Conservation (phyloP, 2,329 filamentous ascomycete genomes). For the Ampelomyces quisqualis region DNA sequence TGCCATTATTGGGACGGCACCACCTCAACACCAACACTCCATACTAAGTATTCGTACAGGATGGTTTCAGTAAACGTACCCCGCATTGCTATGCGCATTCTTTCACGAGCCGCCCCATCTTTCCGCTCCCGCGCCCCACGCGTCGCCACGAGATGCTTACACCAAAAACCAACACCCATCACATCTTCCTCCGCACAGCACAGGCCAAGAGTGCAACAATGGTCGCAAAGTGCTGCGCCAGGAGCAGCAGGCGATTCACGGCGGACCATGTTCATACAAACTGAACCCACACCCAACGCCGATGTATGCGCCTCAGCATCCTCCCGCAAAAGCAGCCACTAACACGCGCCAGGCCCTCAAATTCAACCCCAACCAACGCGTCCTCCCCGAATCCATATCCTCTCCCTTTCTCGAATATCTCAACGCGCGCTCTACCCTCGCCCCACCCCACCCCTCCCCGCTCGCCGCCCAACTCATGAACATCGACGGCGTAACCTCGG, state of each 20-base stretch:
- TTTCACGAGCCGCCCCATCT: constrained; percentile 27
- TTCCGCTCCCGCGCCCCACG: constrained; percentile 24
- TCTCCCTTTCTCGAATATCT: constrained; percentile 90
- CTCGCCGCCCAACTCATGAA: constrained; percentile 88
- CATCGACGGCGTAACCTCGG: constrained; percentile 88
- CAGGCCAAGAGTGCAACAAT: constrained; percentile 33
- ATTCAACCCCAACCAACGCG: constrained; percentile 86
- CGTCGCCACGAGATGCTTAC: constrained; percentile 39
- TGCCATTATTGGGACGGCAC: neutral
- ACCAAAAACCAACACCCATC: constrained; percentile 37
- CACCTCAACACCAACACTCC: neutral
- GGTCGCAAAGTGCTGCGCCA: constrained; percentile 16
- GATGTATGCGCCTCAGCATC: constrained; percentile 62
- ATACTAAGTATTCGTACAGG: neutral
- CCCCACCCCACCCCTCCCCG: constrained; percentile 85
- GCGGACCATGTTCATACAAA: constrained; percentile 96
- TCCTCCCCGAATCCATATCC: constrained; percentile 72
- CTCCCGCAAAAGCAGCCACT: constrained; percentile 3
- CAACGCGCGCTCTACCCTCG: constrained; percentile 80
- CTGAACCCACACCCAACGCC: constrained; percentile 89
- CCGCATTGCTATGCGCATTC: constrained; percentile 31
- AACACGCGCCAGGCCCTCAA: constrained; percentile 66
- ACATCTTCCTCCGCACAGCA: constrained; percentile 34
- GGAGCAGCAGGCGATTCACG: constrained; percentile 21
- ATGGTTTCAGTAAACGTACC: constrained; percentile 36